Evolutionary conservation across 208 protist species (phyloP), one percentile per base, ranked within the genome.

Genomic region (Trypanosoma boissoni): DNA sequence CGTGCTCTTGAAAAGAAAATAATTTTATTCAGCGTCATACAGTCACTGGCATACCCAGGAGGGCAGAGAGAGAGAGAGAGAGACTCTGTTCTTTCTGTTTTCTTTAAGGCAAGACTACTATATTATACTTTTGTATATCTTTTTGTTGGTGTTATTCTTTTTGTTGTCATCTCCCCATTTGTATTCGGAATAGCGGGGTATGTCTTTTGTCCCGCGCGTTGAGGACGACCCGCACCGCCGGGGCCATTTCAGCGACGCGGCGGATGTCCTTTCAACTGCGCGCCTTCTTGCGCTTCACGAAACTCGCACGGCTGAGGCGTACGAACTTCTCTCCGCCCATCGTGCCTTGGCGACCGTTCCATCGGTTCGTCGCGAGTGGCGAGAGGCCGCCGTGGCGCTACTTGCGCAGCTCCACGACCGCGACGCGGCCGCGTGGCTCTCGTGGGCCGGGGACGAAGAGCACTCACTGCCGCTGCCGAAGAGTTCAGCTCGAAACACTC

Each of bases 201-300:
- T 69, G 44, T 56, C 77, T 18, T 89, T 86, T 49, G 59, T 81
- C 2, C 73, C 78, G 0, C 79, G 74, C 44, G 67, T 78, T 7
- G 83, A 89, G 51, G 83, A 86, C 58, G 65, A 78, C 8, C 58
- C 56, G 39, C 37, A 41, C 16, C 7, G 56, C 0, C 58, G 64
- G 14, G 64, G 76, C 10, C 68, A 83, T 39, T 57, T 50, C n/a
- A 45, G 63, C 14, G 16, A 31, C 0, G 68, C 68, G 12, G 75
- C 72, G n/a, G 67, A 78, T 57, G 58, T 61, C 37, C 66, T 89
- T 23, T 60, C 73, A 48, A 24, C 2, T 18, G 75, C 70, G 16
- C 43, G 49, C 4, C 64, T 59, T 31, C 50, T 64, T 10, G 55
- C 42, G 10, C 54, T 58, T 64, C 37, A 63, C 4, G 23, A 45